These are phyloP conservation scores for Pythium guiyangense DNA, from an alignment of 352 stramenopile species.

Conservation along the genomic window DNA sequence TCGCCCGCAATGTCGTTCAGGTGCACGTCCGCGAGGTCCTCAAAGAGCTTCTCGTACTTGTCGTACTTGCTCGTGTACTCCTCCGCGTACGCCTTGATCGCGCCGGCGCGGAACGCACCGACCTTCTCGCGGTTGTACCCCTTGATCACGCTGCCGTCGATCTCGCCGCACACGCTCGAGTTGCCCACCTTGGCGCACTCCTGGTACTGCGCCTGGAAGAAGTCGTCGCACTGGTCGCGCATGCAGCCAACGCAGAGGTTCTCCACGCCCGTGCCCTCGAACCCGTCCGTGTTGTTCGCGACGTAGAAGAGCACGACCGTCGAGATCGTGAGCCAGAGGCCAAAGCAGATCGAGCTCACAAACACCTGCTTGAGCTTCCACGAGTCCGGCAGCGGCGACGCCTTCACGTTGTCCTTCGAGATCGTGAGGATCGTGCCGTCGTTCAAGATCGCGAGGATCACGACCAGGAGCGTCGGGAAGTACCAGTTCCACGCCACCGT, in stretches of 20 bases:
- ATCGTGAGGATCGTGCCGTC: slow-evolving; percentile 85
- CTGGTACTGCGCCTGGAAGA: slow-evolving; percentile 50
- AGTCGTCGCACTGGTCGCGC: slow-evolving; percentile 51
- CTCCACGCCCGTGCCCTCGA: slow-evolving; percentile 43
- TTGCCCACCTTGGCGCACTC: slow-evolving; percentile 39
- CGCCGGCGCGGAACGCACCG: slow-evolving; percentile 31
- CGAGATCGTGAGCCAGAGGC: slow-evolving; percentile 59
- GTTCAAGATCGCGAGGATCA: slow-evolving; percentile 90
- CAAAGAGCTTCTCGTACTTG: slow-evolving; percentile 40
- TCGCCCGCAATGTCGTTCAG: slow-evolving; percentile 39
- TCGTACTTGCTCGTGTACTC: slow-evolving; percentile 47
- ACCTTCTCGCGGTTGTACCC: slow-evolving; percentile 26
- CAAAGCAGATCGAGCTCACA: slow-evolving; percentile 61
- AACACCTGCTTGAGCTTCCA: slow-evolving; percentile 75
- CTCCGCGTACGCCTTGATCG: slow-evolving; percentile 37
- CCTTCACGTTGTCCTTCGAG: slow-evolving; percentile 70
- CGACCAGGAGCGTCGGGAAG: slow-evolving; percentile 84
- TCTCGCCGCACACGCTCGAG: slow-evolving; percentile 51
- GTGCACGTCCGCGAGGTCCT: slow-evolving; percentile 52
- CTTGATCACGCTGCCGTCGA: slow-evolving; percentile 46
- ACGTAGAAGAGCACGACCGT: slow-evolving; percentile 61
- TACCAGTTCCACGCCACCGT: slow-evolving; percentile 88
- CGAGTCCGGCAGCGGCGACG: slow-evolving; percentile 55
- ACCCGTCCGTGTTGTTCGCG: slow-evolving; percentile 55
- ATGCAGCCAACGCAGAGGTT: slow-evolving; percentile 65